These are phyloP conservation scores for Trypanosomatidae sp. DNA, from an alignment of 208 protist genomes.

Conservation along the genomic window DNA sequence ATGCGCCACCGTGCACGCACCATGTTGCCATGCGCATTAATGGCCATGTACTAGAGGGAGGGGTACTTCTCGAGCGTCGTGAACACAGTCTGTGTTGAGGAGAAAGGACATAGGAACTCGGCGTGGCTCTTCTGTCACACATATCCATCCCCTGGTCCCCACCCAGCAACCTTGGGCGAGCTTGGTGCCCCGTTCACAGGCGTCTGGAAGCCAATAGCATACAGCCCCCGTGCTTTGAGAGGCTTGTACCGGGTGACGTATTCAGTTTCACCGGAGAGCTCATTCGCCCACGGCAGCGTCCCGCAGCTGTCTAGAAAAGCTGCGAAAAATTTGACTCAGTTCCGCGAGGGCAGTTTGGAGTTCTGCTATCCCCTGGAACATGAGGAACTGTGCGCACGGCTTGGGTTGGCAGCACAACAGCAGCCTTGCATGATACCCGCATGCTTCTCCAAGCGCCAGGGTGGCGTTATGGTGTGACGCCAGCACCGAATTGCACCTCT, in stretches of 20 bases:
- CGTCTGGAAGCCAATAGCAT: conserved; percentile 95
- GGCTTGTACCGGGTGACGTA: conserved; percentile 68
- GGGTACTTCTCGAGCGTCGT: conserved; percentile 48
- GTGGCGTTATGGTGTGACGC: conserved; percentile 67
- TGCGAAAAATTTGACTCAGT: conserved; percentile 46
- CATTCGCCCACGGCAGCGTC: conserved; percentile 77
- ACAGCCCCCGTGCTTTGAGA: conserved; percentile 86
- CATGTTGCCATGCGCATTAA: conserved; percentile 28
- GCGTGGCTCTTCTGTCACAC: conserved; percentile 74
- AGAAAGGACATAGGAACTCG: conserved; percentile 64
- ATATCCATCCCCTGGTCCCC: conserved; percentile 50
- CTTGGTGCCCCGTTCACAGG: conserved; percentile 84
- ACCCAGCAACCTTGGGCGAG: conserved; percentile 61
- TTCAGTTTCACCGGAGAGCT: conserved; percentile 57
- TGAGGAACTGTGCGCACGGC: conserved; percentile 42
- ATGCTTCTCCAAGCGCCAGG: conserved; percentile 71
- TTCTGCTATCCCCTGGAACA: conserved; percentile 25
- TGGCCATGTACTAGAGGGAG: conserved; percentile 50
- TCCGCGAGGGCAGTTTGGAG: conserved; percentile 34
- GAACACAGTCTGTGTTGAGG: conserved; percentile 30
- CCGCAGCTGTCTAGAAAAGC: conserved; percentile 42
- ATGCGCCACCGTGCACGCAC: conserved; percentile 30
- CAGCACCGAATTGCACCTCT: conserved; percentile 69
- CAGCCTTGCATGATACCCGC: conserved; percentile 57
- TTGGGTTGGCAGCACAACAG: conserved; percentile 38